Evolutionary conservation across 1,284 basidiomycete species (phyloP).

Genomic region (Ceratobasidium sp.): DNA sequence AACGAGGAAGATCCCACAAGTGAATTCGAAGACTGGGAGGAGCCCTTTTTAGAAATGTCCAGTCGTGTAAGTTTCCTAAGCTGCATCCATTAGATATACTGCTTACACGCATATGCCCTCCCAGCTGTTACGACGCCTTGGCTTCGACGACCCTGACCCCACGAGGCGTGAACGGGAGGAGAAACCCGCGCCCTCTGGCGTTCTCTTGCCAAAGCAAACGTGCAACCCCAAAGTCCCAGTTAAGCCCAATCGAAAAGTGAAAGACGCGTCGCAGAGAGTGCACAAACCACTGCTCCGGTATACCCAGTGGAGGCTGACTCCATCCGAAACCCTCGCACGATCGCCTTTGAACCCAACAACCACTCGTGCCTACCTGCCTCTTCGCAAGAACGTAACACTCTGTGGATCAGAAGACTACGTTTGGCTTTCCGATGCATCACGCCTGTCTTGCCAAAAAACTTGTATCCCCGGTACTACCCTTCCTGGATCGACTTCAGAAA

Average conservation of each 20-base stretch:
- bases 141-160: too few relatives aligned
- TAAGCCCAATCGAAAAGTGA: neutral
- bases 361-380: conserved; percentile 1
- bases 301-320: neutral
- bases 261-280: neutral
- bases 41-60: too few relatives aligned
- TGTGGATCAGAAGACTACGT: neutral
- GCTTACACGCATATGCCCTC: too few relatives aligned
- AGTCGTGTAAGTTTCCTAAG: too few relatives aligned
- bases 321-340: neutral
- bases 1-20: too few relatives aligned
- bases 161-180: too few relatives aligned
- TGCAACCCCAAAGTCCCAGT: neutral
- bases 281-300: neutral
- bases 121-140: too few relatives aligned
- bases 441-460: neutral
- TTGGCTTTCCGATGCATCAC: neutral
- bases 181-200: neutral
- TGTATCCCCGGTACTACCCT: neutral
- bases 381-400: conserved; percentile 10
- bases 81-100: too few relatives aligned
- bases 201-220: neutral
- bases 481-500: neutral
- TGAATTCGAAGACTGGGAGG: too few relatives aligned
- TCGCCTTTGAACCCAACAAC: conserved; percentile 11